Base-by-base conservation (phyloP, 148 eudicot genomes). In the Silene latifolia region DNA sequence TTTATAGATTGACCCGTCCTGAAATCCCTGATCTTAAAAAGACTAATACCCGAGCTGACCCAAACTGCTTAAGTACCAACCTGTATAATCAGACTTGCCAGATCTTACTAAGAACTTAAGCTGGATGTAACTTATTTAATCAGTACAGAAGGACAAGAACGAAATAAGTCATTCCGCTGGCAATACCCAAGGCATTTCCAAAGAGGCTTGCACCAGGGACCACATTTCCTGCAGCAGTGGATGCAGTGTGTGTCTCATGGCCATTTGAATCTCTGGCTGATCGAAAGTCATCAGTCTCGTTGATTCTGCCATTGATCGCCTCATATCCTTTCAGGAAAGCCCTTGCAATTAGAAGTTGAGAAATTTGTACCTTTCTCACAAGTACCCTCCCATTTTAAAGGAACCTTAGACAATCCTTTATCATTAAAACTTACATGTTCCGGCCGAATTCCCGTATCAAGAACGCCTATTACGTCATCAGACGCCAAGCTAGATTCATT, bases 371-470 rank as follows among this genome's bases (percentile, higher is more conserved):
- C 96, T 18, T 48, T 77, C 73, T 87, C 84, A 60, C 96, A 91
- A 69, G 42, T 65, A 7, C 96, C 96, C 76, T 83, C 89, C 96
- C 96, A 91, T 44, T 71, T 75, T 24, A 86, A 69, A n/a, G 96
- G 96, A 57, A 89, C 84, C 0, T 76, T 82, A 25, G 89, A 51
- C 75, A 84, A 29, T 63, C 86, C 91, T 1, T 68, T 72, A 42
- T 83, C 88, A 1, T 67, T 46, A 72, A 91, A 91, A 58, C 96
- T 91, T 24, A 77, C 60, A 63, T 91, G 96, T 20, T 89, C 93
- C 7, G 96, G 96, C 96, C 96, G 89, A 76, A 91, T 89, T 29
- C 96, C 96, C 4, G 96, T 91, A 72, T 91, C 96, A 19, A 91
- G 76, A 32, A 91, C 83, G 3, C 96, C 96, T 0, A 91, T 74